A percentile compares a stretch with the other conserved stretches of the same genome.
phyloP scores from a whole-genome alignment of 1,139 yeast genomes.

The Hansenula anomala region DNA sequence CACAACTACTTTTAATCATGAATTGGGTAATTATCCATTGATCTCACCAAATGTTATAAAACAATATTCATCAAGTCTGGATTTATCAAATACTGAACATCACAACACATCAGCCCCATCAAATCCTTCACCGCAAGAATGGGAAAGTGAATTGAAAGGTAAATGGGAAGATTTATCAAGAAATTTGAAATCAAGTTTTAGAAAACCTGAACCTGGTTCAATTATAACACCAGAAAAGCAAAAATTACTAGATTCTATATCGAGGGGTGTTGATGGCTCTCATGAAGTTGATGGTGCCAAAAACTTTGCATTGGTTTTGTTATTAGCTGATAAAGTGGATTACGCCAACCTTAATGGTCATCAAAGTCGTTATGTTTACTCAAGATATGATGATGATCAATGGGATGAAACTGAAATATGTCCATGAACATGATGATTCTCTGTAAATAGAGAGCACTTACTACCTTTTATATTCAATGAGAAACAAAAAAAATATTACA shows the following conservation, averaged over 20 bases:
- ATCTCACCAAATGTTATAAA: slow-evolving; percentile 24
- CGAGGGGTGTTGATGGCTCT: slow-evolving; percentile 81
- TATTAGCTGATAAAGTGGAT: slow-evolving; percentile 74
- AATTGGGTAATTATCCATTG: slow-evolving; percentile 22
- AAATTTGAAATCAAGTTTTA: slow-evolving; percentile 55
- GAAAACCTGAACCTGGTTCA: slow-evolving; percentile 69
- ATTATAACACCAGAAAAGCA: slow-evolving; percentile 51
- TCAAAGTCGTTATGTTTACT: slow-evolving; percentile 51
- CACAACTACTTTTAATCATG: slow-evolving; percentile 11
- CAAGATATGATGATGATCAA: slow-evolving; percentile 50
- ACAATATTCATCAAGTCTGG: slow-evolving; percentile 15
- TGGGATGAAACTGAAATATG: slow-evolving; percentile 80
- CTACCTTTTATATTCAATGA: no score
- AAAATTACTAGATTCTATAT: slow-evolving; percentile 60
- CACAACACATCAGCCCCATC: neutral
- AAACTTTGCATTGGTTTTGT: slow-evolving; percentile 64
- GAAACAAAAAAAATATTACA: no score
- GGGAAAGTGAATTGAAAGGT: slow-evolving; percentile 57
- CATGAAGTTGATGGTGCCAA: slow-evolving; percentile 63
- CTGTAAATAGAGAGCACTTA: no score
- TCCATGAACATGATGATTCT: slow-evolving; percentile 53
- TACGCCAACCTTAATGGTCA: slow-evolving; percentile 46
- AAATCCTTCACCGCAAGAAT: slow-evolving; percentile 54
- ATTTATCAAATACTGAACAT: slow-evolving; percentile 7
- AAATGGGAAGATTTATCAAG: slow-evolving; percentile 62